Evolutionary conservation across 768 basidiomycete genomes (phyloP).

Genomic region (Psilocybe sp.): DNA sequence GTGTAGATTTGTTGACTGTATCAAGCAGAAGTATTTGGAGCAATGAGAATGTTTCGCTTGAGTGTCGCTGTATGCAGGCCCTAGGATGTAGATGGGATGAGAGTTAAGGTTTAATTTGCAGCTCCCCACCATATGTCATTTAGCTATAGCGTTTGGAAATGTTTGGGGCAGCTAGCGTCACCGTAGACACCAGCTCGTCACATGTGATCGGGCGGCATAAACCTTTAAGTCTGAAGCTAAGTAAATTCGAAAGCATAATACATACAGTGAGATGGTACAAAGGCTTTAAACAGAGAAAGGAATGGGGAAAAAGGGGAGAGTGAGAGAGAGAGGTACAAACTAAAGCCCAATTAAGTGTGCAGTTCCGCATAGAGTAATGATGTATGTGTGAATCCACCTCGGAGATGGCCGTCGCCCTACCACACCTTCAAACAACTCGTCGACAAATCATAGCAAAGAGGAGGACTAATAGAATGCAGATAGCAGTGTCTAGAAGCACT

Average conservation of each 20-base stretch:
- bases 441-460: slow-evolving; percentile 67
- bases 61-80: neutral
- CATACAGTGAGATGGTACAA: no score
- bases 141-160: no score
- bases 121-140: no score
- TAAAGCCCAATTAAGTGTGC: neutral
- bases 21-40: neutral
- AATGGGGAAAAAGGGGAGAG: no score
- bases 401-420: neutral
- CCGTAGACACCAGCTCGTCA: no score
- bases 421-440: slow-evolving; percentile 39
- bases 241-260: no score
- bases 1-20: no score
- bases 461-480: slow-evolving; percentile 68
- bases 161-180: no score
- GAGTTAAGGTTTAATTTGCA: neutral
- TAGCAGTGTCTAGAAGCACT: slow-evolving; percentile 68
- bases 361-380: slow-evolving; percentile 3
- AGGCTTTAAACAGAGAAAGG: no score
- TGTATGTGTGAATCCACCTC: neutral
- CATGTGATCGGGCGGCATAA: no score
- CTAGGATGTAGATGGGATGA: neutral
- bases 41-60: neutral
- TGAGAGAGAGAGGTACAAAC: no score
- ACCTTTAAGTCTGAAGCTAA: no score